Base-by-base conservation (phyloP, 2,329 filamentous ascomycete species). In the Pseudocercospora crystallina region DNA sequence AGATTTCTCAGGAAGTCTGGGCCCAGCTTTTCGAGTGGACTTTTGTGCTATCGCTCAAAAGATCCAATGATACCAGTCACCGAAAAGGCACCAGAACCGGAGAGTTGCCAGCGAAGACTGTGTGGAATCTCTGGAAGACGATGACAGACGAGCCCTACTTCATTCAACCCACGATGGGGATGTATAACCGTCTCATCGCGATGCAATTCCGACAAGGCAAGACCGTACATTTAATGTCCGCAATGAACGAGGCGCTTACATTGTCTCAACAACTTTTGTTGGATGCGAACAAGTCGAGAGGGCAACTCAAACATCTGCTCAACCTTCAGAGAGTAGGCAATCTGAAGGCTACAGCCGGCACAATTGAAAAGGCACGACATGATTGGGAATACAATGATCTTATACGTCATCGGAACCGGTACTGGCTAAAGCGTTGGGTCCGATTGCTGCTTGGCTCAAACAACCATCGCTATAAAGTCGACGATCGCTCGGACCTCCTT, bases 21-120 rank as follows among this genome's bases (percentile, higher is more conserved):
- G 75, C 76, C 7, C 80, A 84, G 47, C 69, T 92, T 2, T 73
- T 91, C 12, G 76, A 82, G 53, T 88, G 86, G 80, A 78, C 85
- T 0, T 85, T 82, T 60, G 72, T 87, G 8, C 74, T 83, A 35
- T 73, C 76, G 2, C 41, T 46, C 2, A 65, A 71, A 65, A 54
- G 72, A 63, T 34, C 26, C 12, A 56, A 49, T 20, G 51, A 33
- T 15, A 36, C 67, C 60, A 7, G 20, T 26, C 32, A 54, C 54
- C 41, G 70, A 58, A 47, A 69, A 36, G 57, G 41, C 51, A 63
- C 29, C 53, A 61, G 36, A 67, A 70, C 39, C 26, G 70, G 47
- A 54, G 54, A 66, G 49, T 63, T 84, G 7, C 65, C 72, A 0
- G 40, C 62, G 2, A 54, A 70, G 2, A 72, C 79, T n/a, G 68